Evolutionary conservation across 2,329 filamentous ascomycete genomes (phyloP), one percentile per base, ranked within the genome.

Genomic region (Phyllosticta paracitricarpa): DNA sequence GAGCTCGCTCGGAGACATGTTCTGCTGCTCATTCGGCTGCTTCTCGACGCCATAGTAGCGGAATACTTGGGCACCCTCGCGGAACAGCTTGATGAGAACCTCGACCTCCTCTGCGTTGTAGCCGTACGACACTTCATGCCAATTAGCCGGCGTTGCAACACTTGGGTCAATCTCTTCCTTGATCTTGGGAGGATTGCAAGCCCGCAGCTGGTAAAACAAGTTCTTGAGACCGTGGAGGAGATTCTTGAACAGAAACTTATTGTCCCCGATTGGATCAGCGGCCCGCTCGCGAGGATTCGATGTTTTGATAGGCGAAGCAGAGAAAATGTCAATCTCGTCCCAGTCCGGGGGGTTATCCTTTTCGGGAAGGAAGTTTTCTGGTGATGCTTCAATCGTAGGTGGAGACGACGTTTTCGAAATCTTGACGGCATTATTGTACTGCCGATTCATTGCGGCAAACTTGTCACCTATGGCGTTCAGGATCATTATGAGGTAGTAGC

Each of bases 251-350:
- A 99, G 78, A 67, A 99, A 97, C 70, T 97, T 96, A 78, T 99
- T 99, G 73, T 99, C 95, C 2, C 86, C 86, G 17, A 99, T 91
- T 0, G 94, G 93, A 70, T 97, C 92, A 14, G 88, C 87, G 61
- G 88, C 91, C 63, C 93, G 84, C 66, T 99, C 94, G 56, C 92
- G 85, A 7, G 91, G 89, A 68, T 94, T 97, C 0, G 90, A 89
- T 0, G 91, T 94, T 76, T 96, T 97, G 76, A 99, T 97, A 0
- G 94, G 95, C 70, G 93, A 94, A 2, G 94, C 94, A 54, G 84
- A 89, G 76, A 97, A 99, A 56, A 99, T 97, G 73, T 99, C 95
- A 51, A 94, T 93, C 74, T 97, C 92, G 68, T 99, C 95, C 91
- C 94, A 99, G 65, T 96, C 91, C 0, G 94, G 94, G 4, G 85